Evolutionary conservation across 257 asterid genomes (phyloP).

Genomic region (Perilla frutescens): DNA sequence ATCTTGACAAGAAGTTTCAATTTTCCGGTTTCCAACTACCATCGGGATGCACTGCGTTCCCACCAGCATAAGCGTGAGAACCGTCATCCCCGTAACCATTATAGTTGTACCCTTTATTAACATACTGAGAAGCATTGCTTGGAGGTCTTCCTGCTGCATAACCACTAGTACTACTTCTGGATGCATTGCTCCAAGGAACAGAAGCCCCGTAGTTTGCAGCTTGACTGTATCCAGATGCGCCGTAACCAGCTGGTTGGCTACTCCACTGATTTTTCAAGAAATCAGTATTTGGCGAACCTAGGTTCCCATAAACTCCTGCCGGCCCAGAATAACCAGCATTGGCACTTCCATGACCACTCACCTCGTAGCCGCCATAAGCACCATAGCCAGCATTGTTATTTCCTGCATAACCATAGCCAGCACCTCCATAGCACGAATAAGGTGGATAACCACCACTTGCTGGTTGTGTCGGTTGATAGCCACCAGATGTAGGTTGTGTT

Average conservation of each 20-base stretch:
- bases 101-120: slow-evolving; percentile 32
- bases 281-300: slow-evolving; percentile 29
- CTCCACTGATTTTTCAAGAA: slow-evolving; percentile 38
- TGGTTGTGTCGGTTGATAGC: slow-evolving; percentile 29
- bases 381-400: slow-evolving; percentile 26
- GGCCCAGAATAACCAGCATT: slow-evolving; percentile 35
- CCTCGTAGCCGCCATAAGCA: slow-evolving; percentile 39
- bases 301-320: slow-evolving; percentile 32
- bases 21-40: slow-evolving; percentile 38
- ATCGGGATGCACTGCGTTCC: slow-evolving; percentile 31
- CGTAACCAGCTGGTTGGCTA: slow-evolving; percentile 32
- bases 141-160: slow-evolving; percentile 34
- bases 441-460: slow-evolving; percentile 35
- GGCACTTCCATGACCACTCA: slow-evolving; percentile 29
- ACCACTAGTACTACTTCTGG: slow-evolving; percentile 31
- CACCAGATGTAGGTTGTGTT: slow-evolving; percentile 22
- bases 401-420: slow-evolving; percentile 41
- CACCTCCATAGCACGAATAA: slow-evolving; percentile 37
- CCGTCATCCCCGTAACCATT: slow-evolving; percentile 28
- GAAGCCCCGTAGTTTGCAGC: slow-evolving; percentile 31
- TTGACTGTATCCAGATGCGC: slow-evolving; percentile 31
- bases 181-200: slow-evolving; percentile 34
- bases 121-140: slow-evolving; percentile 29
- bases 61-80: slow-evolving; percentile 29
- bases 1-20: slow-evolving; percentile 13